Conservation (phyloP, 2,329 filamentous ascomycete species). For the Stemphylium beticola region DNA sequence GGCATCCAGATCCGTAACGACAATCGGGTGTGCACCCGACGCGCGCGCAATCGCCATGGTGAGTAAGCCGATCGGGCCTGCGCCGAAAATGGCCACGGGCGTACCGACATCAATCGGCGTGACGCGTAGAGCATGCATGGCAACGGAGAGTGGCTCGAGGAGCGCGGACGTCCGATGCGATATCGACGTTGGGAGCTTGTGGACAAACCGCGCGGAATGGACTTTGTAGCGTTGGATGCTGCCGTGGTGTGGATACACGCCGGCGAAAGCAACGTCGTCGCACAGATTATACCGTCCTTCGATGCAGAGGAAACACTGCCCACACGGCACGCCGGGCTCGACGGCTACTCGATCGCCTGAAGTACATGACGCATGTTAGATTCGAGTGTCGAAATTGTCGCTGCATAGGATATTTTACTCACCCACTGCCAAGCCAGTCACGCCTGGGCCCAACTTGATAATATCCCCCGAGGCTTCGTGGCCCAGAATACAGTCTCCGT, state of each 20-base stretch:
- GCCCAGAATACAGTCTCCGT: too few relatives aligned
- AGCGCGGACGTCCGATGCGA: constrained; percentile 36
- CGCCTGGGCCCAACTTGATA: too few relatives aligned
- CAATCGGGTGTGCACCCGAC: constrained; percentile 26
- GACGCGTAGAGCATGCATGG: too few relatives aligned
- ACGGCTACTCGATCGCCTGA: constrained; percentile 38
- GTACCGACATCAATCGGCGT: too few relatives aligned
- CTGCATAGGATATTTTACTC: too few relatives aligned
- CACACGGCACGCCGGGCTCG: constrained; percentile 33
- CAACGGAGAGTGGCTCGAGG: constrained; percentile 35
- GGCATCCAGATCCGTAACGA: constrained; percentile 26
- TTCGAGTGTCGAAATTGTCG: too few relatives aligned
- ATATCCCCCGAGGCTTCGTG: too few relatives aligned
- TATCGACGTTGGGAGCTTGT: constrained; percentile 31
- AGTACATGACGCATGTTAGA: too few relatives aligned
- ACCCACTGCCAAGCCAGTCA: too few relatives aligned
- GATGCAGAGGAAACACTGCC: constrained; percentile 24
- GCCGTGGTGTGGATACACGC: constrained; percentile 33
- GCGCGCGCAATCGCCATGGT: constrained; percentile 28
- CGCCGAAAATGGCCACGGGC: constrained; percentile 2
- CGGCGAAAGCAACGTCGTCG: constrained; percentile 29
- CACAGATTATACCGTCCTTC: constrained; percentile 34
- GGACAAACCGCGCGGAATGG: constrained; percentile 31
- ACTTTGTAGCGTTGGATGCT: constrained; percentile 36
- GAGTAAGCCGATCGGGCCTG: constrained; percentile 29